Evolutionary conservation across 192 early-diverging fungal genomes (phyloP), one percentile per base, ranked within the genome.

Genomic region (Diversispora epigaea): DNA sequence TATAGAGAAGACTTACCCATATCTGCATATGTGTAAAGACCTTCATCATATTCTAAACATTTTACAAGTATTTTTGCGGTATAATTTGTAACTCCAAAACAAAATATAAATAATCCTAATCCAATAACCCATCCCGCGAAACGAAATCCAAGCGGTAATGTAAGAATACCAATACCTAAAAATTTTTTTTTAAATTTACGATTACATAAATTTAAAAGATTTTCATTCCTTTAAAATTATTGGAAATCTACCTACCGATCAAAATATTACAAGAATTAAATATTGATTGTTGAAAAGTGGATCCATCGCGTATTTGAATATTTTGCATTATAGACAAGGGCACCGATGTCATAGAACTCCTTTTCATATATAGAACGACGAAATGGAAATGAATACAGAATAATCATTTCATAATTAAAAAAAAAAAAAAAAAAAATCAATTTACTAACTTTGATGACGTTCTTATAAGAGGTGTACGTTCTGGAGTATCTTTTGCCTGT

Each of bases 231-330:
- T 40, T 10, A 3, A 45, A 9, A 4, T 3, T 0, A 1, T 6
- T 39, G 4, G 14, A 7, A 12, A 40, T 12, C n/a, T 7, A 64
- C 41, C n/a, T 64, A 64, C 68, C 68, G 69, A 89, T 90, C 39
- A 90, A 77, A 22, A 90, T 84, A 66, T 90, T 90, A 58, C 90
- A 81, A 6, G 80, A 81, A 70, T 90, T 90, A 64, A 90, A 86
- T 11, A 82, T 77, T 10, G 81, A 80, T 71, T 84, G 83, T 14
- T 73, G 50, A 58, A 80, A 84, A 22, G 79, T 80, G n/a, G 83
- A 84, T 62, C 71, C 71, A 25, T 47, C 15, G 5, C 3, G 9
- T 45, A 46, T 11, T 21, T 45, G 57, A n/a, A 73, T 39, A 32
- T 62, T 58, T 40, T 73, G 57, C n/a, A 61, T 11, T 15, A 45